Evolutionary conservation across 495 filamentous ascomycete genomes (phyloP).

Genomic region (Xylaria acuta): DNA sequence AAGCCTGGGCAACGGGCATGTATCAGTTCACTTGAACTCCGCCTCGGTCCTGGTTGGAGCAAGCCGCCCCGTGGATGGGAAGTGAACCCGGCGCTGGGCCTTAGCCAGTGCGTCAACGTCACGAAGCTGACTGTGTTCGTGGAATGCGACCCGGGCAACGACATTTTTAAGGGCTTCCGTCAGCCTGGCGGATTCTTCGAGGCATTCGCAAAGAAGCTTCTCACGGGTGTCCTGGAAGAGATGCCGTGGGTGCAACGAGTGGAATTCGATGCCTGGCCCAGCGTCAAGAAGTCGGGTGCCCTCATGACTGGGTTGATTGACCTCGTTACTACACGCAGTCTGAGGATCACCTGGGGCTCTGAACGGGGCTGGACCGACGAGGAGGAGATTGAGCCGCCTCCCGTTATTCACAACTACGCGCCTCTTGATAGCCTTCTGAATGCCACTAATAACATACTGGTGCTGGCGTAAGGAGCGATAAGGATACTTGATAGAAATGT

Average conservation of each 20-base stretch:
- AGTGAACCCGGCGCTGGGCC: slow-evolving; percentile 68
- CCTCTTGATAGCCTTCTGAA: slow-evolving; percentile 32
- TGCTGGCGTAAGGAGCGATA: slow-evolving; percentile 3
- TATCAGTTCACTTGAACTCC: slow-evolving; percentile 74
- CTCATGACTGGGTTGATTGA: slow-evolving; percentile 73
- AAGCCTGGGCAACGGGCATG: slow-evolving; percentile 67
- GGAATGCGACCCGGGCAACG: slow-evolving; percentile 77
- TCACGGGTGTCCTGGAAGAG: slow-evolving; percentile 63
- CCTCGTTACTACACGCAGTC: slow-evolving; percentile 56
- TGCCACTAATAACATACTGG: slow-evolving; percentile 31
- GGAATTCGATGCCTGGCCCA: slow-evolving; percentile 77
- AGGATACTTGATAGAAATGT: neutral
- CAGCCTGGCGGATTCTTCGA: slow-evolving; percentile 75
- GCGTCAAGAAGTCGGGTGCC: slow-evolving; percentile 70
- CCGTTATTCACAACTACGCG: slow-evolving; percentile 35
- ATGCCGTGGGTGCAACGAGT: slow-evolving; percentile 67
- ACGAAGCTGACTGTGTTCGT: slow-evolving; percentile 75
- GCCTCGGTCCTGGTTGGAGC: slow-evolving; percentile 82
- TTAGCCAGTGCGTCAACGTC: slow-evolving; percentile 67
- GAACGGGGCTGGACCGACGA: slow-evolving; percentile 69
- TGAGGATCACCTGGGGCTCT: slow-evolving; percentile 71
- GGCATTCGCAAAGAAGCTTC: slow-evolving; percentile 65
- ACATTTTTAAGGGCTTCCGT: slow-evolving; percentile 75
- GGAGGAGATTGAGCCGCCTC: slow-evolving; percentile 42
- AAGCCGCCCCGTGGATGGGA: slow-evolving; percentile 76